Conservation (phyloP, 78 protist genomes). For the Guillardia theta region DNA sequence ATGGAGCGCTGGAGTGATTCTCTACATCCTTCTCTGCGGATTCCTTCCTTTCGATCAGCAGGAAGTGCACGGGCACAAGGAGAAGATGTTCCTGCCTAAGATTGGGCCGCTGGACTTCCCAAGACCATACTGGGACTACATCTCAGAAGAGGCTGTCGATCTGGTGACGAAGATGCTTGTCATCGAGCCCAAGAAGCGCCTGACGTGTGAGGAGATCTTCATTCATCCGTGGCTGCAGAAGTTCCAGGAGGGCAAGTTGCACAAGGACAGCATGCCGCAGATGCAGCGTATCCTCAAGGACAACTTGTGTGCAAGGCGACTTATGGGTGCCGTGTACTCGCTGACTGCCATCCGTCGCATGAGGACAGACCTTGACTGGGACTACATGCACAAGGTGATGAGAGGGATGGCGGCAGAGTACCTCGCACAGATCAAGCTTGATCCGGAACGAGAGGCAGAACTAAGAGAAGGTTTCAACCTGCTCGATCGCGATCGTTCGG, state of each 20-base stretch:
- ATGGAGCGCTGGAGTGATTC: constrained; percentile 18
- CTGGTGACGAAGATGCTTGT: not conserved
- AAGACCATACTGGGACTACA: not conserved
- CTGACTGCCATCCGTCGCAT: not conserved
- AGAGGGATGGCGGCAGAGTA: not conserved
- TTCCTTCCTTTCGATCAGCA: not conserved
- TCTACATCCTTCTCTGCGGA: not conserved
- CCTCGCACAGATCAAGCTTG: not conserved
- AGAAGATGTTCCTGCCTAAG: not conserved
- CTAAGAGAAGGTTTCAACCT: not conserved
- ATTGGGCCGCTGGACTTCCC: not conserved
- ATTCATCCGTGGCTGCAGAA: not conserved
- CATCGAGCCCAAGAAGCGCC: not conserved
- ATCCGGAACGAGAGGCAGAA: not conserved
- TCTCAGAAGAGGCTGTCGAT: not conserved
- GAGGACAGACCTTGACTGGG: not conserved
- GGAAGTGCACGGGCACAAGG: not conserved
- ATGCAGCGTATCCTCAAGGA: not conserved
- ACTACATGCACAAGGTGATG: not conserved
- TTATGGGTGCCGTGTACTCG: not conserved
- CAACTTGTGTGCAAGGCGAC: not conserved
- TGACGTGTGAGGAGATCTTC: not conserved
- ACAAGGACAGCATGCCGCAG: not conserved
- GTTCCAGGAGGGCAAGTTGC: not conserved
- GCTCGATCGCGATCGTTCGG: not conserved